Evolutionary conservation across 768 basidiomycete genomes (phyloP).

Genomic region (Lyophyllum semitale): DNA sequence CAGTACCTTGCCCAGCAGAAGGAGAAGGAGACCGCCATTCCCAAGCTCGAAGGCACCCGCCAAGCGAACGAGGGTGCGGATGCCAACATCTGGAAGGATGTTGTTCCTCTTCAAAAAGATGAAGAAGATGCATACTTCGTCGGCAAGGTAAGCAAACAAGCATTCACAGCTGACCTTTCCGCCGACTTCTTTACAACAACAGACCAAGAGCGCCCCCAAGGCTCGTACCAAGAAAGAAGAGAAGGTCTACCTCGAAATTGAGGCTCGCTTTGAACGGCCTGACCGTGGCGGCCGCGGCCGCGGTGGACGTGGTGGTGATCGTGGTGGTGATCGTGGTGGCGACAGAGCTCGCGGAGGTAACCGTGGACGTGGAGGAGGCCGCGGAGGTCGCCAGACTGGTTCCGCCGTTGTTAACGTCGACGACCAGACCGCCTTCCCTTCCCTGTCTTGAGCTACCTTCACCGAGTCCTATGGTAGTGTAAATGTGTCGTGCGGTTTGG

Average conservation of each 20-base stretch:
- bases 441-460: conserved; percentile 54
- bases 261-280: conserved; percentile 85
- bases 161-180: not conserved
- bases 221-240: conserved; percentile 79
- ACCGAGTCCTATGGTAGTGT: conserved; percentile 3
- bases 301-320: conserved; percentile 48
- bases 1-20: conserved; percentile 87
- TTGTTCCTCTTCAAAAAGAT: conserved; percentile 65
- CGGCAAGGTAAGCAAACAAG: conserved; percentile 70
- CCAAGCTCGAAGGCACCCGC: conserved; percentile 77
- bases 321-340: conserved; percentile 44
- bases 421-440: conserved; percentile 88
- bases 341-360: conserved; percentile 30
- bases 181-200: conserved; percentile 12
- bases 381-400: conserved; percentile 43
- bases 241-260: conserved; percentile 91
- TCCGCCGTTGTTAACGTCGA: conserved; percentile 63
- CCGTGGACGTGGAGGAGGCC: conserved; percentile 39
- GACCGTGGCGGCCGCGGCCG: conserved; percentile 64
- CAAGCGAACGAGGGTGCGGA: conserved; percentile 83
- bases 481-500: conserved; percentile 17
- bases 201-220: conserved; percentile 72
- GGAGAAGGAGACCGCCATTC: conserved; percentile 60
- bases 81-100: conserved; percentile 70
- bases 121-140: conserved; percentile 83